Evolutionary conservation across 176 grass and related monocot species (phyloP), one percentile per base, ranked within the genome.

Genomic region (Carex littledalei): DNA sequence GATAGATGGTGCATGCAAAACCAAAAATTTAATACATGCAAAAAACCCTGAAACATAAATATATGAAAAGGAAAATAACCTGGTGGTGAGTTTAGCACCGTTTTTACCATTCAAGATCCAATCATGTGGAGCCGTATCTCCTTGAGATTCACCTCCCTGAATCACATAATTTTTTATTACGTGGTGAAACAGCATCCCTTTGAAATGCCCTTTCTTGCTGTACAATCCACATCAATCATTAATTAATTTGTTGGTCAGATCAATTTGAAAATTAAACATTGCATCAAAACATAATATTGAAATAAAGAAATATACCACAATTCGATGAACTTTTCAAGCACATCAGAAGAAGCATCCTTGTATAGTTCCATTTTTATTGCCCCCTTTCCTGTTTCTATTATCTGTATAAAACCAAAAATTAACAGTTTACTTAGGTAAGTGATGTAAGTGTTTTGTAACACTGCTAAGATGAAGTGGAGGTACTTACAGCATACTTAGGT

Each of bases 81-180:
- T 95, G 78, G 90, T 85, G 85, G 89, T 59, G 87, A 92, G 87
- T 85, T 95, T 90, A 69, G 85, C 90, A 71, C 85, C 86, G 31
- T 81, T 89, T 94, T 99, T 94, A 74, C 88, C 96, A 85, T 90
- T 99, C 78, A 90, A 84, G 86, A 95, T 99, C 96, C 96, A 99
- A 85, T 95, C 93, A 80, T 89, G 89, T 67, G 87, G 78, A 85
- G 87, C 85, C 78, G 80, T 83, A 86, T 90, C 81, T 67, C 85
- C 88, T 89, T 98, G 86, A 49, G 92, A 90, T 76, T 90, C 85
- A 63, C 96, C 96, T 80, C 96, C 96, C 86, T 98, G 93, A 86
- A 98, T 98, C 39, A 98, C 87, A 71, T 86, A 98, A 79, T 98
- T 92, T 84, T 95, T 95, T 72, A 98, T 98, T 54, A 95, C 88